Conservation (phyloP, 2,329 filamentous ascomycete genomes). For the Hymenoscyphus fraxineus region DNA sequence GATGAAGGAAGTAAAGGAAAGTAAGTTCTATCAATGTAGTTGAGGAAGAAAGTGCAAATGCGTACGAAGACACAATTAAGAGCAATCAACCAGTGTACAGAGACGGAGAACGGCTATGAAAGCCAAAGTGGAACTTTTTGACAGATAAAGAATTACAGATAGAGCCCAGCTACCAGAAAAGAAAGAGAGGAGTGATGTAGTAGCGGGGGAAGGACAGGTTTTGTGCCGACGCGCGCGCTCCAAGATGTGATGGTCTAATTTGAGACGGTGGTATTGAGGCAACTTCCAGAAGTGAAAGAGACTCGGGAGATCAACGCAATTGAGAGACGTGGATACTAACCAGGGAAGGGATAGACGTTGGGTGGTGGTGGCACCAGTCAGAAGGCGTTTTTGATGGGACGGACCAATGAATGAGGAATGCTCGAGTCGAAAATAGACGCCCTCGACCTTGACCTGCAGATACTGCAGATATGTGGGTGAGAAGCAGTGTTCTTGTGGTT, state of each 20-base stretch:
- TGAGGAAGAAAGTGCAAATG: conserved; percentile 7
- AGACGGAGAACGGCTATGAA: conserved; percentile 10
- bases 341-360: conserved; percentile 11
- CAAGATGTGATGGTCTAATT: conserved; percentile 27
- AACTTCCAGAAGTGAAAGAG: conserved; percentile 25
- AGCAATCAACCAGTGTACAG: conserved; percentile 19
- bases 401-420: conserved; percentile 3
- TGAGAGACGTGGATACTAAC: conserved; percentile 18
- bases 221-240: conserved; percentile 33
- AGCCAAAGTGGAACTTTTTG: conserved; percentile 12
- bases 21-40: conserved; percentile 8
- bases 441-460: conserved; percentile 19
- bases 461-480: not conserved
- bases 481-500: not conserved
- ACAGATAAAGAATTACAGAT: conserved; percentile 32
- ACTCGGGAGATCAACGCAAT: conserved; percentile 24
- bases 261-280: conserved; percentile 26
- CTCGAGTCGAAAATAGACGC: conserved; percentile 32
- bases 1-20: conserved; percentile 13
- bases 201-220: conserved; percentile 29
- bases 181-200: conserved; percentile 24
- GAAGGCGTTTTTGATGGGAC: conserved; percentile 4
- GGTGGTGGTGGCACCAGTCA: conserved; percentile 2
- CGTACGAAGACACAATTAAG: conserved; percentile 21
- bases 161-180: conserved; percentile 36